These are phyloP conservation scores for Euphorbia neoarborescens DNA, from an alignment of 441 rosid species.

Conservation along the genomic window DNA sequence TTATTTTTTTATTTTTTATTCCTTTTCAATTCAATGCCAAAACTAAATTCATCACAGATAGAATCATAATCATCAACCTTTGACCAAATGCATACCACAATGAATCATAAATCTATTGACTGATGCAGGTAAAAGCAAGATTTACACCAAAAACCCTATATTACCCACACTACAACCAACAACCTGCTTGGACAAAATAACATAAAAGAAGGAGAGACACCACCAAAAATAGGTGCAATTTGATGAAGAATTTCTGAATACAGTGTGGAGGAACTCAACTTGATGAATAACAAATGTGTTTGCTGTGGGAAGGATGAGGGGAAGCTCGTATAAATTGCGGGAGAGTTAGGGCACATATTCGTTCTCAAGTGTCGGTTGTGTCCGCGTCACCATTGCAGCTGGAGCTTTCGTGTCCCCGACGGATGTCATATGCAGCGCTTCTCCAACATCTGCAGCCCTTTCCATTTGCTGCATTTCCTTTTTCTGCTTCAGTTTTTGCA, in stretches of 20 bases:
- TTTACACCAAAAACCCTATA: slow-evolving; percentile 51
- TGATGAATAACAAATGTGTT: slow-evolving; percentile 32
- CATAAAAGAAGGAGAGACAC: slow-evolving; percentile 16
- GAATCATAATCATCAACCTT: slow-evolving; percentile 24
- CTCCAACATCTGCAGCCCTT: slow-evolving; percentile 83
- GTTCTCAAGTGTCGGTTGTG: slow-evolving; percentile 70
- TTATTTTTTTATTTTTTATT: slow-evolving; percentile 44
- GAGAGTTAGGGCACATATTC: slow-evolving; percentile 65
- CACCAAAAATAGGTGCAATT: slow-evolving; percentile 33
- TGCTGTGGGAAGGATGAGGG: slow-evolving; percentile 11
- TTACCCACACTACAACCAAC: slow-evolving; percentile 37
- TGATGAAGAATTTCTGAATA: slow-evolving; percentile 34
- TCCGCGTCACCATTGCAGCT: slow-evolving; percentile 65
- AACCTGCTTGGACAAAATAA: slow-evolving; percentile 31
- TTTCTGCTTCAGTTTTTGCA: slow-evolving; percentile 45
- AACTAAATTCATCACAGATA: slow-evolving; percentile 40
- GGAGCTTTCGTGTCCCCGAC: slow-evolving; percentile 76
- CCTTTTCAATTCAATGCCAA: slow-evolving; percentile 35
- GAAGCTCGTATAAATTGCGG: slow-evolving; percentile 22
- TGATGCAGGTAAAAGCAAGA: slow-evolving; percentile 34
- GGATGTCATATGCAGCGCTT: slow-evolving; percentile 57
- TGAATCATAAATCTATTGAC: slow-evolving; percentile 41
- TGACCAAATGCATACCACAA: slow-evolving; percentile 41
- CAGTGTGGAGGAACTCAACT: slow-evolving; percentile 27
- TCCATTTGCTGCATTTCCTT: slow-evolving; percentile 75